These are phyloP conservation scores for Escallonia rubra DNA, from an alignment of 129 eudicot genomes.

Conservation along the genomic window DNA sequence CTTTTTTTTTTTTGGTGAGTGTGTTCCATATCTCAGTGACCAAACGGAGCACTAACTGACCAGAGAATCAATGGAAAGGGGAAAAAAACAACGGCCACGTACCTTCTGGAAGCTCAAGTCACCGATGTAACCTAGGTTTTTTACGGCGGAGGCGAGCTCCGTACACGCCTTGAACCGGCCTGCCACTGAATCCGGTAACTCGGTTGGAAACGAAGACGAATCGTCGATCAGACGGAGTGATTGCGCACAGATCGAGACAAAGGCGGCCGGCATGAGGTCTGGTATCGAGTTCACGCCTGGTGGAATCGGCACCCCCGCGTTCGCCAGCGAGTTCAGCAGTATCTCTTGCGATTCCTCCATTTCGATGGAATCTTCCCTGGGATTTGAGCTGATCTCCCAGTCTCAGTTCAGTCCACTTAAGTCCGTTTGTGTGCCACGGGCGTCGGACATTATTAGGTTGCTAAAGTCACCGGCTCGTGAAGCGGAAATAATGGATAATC, in stretches of 20 bases:
- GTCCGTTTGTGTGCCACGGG: too few species aligned
- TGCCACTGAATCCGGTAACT: conserved; percentile 53
- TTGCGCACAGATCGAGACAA: conserved; percentile 39
- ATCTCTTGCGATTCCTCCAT: conserved; percentile 64
- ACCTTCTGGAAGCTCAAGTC: conserved; percentile 69
- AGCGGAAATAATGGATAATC: too few species aligned
- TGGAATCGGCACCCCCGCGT: conserved; percentile 53
- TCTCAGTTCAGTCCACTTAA: too few species aligned
- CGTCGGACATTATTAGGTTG: too few species aligned
- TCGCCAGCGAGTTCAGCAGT: conserved; percentile 45
- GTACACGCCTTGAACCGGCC: conserved; percentile 55
- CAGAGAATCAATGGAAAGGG: neutral
- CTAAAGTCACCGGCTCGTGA: too few species aligned
- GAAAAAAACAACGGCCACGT: neutral
- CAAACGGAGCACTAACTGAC: neutral
- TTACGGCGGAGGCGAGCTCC: conserved; percentile 52
- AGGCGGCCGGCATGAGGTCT: conserved; percentile 44
- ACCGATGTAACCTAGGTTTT: conserved; percentile 42
- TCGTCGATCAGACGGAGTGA: conserved; percentile 36
- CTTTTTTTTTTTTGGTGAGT: too few species aligned
- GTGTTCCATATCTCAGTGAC: neutral
- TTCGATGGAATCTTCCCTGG: too few species aligned
- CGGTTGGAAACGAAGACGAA: conserved; percentile 36
- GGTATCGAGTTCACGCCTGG: conserved; percentile 30
- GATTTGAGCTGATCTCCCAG: too few species aligned